These are phyloP conservation scores for Gastrolobium bilobum DNA, from an alignment of 306 rosid species.

Conservation along the genomic window DNA sequence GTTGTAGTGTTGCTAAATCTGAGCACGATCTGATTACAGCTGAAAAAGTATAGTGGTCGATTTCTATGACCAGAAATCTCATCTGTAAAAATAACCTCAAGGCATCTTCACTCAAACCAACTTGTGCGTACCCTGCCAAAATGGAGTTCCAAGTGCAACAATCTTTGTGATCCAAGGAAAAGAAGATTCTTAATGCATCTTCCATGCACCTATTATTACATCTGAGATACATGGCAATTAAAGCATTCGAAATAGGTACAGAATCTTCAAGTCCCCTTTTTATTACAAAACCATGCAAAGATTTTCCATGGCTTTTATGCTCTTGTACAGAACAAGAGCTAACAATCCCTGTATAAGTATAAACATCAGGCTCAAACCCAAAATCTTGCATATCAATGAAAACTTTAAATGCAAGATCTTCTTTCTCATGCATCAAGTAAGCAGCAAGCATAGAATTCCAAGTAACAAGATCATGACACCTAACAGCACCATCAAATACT, in stretches of 20 bases:
- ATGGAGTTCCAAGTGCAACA: slow-evolving; percentile 83
- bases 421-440: slow-evolving; percentile 62
- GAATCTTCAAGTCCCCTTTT: slow-evolving; percentile 74
- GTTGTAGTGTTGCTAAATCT: slow-evolving; percentile 77
- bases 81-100: slow-evolving; percentile 63
- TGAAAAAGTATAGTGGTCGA: slow-evolving; percentile 76
- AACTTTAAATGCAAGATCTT: slow-evolving; percentile 64
- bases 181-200: slow-evolving; percentile 67
- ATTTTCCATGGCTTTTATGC: slow-evolving; percentile 60
- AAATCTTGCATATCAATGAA: slow-evolving; percentile 69
- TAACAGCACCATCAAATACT: slow-evolving; percentile 60
- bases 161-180: slow-evolving; percentile 68
- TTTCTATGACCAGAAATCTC: slow-evolving; percentile 60
- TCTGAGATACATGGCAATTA: slow-evolving; percentile 81
- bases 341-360: slow-evolving; percentile 74
- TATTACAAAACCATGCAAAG: slow-evolving; percentile 75
- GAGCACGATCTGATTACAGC: slow-evolving; percentile 78
- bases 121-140: slow-evolving; percentile 78
- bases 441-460: slow-evolving; percentile 90
- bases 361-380: slow-evolving; percentile 79
- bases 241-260: slow-evolving; percentile 75
- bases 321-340: slow-evolving; percentile 62
- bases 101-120: slow-evolving; percentile 80
- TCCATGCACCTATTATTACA: slow-evolving; percentile 61
- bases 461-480: slow-evolving; percentile 67